Evolutionary conservation across 2,329 filamentous ascomycete species (phyloP).

Genomic region (Xylariaceae sp.): DNA sequence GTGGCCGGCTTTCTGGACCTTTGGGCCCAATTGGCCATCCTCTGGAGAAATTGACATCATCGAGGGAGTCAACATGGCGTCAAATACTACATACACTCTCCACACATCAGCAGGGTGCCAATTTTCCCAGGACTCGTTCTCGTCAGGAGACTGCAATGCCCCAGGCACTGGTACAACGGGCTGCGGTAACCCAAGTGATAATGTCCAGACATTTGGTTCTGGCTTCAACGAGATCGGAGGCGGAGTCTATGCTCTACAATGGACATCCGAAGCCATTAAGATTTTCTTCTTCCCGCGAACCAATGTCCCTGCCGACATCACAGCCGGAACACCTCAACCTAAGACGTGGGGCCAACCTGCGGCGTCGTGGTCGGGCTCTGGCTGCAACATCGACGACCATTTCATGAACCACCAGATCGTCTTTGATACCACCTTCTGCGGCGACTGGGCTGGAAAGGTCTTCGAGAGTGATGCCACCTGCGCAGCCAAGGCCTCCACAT

Average conservation of each 20-base stretch:
- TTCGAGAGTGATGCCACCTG: conserved; percentile 59
- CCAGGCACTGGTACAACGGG: conserved; percentile 47
- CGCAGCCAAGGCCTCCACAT: conserved; percentile 56
- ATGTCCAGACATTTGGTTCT: conserved; percentile 56
- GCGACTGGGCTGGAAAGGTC: conserved; percentile 74
- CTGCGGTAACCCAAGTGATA: conserved; percentile 51
- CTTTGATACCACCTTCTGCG: conserved; percentile 82
- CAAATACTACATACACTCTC: conserved; percentile 59
- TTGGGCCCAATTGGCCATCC: conserved; percentile 66
- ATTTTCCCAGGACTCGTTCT: conserved; percentile 39
- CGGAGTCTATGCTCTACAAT: conserved; percentile 72
- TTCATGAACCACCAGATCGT: conserved; percentile 74
- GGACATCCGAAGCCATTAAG: conserved; percentile 67
- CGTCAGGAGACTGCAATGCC: conserved; percentile 53
- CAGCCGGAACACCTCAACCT: conserved; percentile 57
- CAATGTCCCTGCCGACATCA: conserved; percentile 60
- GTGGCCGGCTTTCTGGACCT: conserved; percentile 71
- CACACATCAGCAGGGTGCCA: conserved; percentile 61
- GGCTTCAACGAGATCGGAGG: conserved; percentile 68
- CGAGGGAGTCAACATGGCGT: conserved; percentile 66
- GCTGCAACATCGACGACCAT: conserved; percentile 66
- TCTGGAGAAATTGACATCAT: conserved; percentile 77
- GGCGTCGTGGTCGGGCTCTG: conserved; percentile 61
- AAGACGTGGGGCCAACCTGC: conserved; percentile 63
- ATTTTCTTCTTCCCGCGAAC: conserved; percentile 77